Base-by-base conservation (phyloP, 257 asterid genomes). In the Rehmannia glutinosa region DNA sequence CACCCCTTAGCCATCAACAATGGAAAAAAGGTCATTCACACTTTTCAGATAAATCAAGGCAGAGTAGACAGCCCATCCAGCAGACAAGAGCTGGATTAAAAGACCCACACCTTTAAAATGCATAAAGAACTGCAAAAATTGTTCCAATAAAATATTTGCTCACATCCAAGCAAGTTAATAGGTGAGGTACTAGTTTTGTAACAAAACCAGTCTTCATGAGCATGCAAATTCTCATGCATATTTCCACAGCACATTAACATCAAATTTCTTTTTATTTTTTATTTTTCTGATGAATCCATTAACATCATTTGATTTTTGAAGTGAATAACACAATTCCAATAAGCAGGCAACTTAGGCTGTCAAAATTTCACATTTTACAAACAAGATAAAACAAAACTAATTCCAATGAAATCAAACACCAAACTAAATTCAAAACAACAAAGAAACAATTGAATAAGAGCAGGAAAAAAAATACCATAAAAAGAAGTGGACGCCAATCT, bases 401-500 rank as follows among this genome's bases (percentile, higher is more conserved):
- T 50, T 11, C 27, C 15, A 39, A 16, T 4, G 28, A 27, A 58
- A 8, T 52, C 20, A 51, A 61, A 56, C 21, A 36, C n/a, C 38
- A 15, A 49, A 39, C 6, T 9, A 7, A 36, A 41, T 42, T 28
- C 0, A 21, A 38, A 65, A 73, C 15, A 38, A 10, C 17, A 24
- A 16, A 62, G 9, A 1, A 19, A 20, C 19, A 30, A 66, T 51
- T 3, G 5, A 21, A 33, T n/a, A 64, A 30, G 70, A 55, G 32
- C 42, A 64, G 55, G 58, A 49, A 55, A 21, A 53, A 49, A 35
- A 24, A n/a, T 87, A 93, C 99, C 99, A 93, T 58, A 90, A 71
- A 41, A 85, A 86, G 84, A 88, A 88, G 78, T 90, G 96, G 27
- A 93, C 97, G 10, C 97, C 97, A 71, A 85, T 53, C 56, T 93